Base-by-base conservation (phyloP, 2,329 filamentous ascomycete genomes). In the Malbranchea cinnamomea region DNA sequence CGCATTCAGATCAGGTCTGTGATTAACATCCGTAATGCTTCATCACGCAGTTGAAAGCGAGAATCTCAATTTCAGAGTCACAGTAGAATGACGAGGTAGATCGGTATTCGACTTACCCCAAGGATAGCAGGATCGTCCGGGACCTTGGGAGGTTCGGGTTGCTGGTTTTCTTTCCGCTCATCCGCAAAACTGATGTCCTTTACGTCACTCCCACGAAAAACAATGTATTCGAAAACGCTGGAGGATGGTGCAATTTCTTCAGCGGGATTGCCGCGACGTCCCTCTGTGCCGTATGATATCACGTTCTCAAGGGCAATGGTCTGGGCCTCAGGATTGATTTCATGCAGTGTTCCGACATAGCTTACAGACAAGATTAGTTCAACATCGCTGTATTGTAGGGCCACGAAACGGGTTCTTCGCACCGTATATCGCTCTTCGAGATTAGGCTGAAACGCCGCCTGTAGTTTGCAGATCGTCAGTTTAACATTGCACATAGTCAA, bases 301-400 rank as follows among this genome's bases (percentile, higher is more conserved):
- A 98, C 89, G 70, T 93, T 87, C 54, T 98, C 85, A 41, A 98
- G 74, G 23, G 89, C 91, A 49, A 98, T 91, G 41, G 89, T 95
- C 26, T 87, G 91, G 45, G 83, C 80, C 57, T 93, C 85, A 38
- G 87, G 92, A 59, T 94, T 94, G 70, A 98, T 98, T 57, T 94
- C 82, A 62, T 94, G 84, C 30, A 98, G 74, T 32, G 80, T 87
- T 44, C 89, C 89, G 50, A 92, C 82, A 63, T 95, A 95, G 60
- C 85, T 94, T n/a, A n/a, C n/a, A 49, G 8, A 26, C 24, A 13
- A 9, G 24, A 9, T 13, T 10, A n/a, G 26, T 16, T 16, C 9
- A 7, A 17, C n/a, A 15, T 12, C 8, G 4, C 18, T 14, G 20
- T 21, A 4, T n/a, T 13, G n/a, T 10, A 33, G 30, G 25, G 19